phyloP scores from a whole-genome alignment of 257 asterid genomes.

The Capsicum chinense region DNA sequence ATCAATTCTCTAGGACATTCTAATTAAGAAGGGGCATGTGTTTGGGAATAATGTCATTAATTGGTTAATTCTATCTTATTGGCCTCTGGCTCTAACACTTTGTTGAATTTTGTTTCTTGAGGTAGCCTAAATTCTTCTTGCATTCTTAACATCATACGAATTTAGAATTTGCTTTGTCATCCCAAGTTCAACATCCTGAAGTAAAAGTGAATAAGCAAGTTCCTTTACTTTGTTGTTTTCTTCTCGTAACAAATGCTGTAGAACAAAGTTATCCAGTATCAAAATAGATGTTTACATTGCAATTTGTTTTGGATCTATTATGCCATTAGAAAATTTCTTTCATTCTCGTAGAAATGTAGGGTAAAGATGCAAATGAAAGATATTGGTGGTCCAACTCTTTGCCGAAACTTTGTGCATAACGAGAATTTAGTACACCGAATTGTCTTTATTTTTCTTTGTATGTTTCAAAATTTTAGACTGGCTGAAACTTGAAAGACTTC shows the following conservation, averaged over 20 bases:
- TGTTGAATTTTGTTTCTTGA: too few species aligned
- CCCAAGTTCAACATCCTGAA: too few species aligned
- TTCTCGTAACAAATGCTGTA: not conserved
- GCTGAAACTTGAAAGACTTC: rapidly evolving
- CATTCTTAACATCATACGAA: too few species aligned
- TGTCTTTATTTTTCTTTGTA: not conserved
- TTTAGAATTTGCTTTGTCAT: too few species aligned
- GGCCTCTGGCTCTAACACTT: too few species aligned
- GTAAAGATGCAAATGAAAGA: not conserved
- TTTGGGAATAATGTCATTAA: too few species aligned
- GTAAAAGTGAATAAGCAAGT: too few species aligned
- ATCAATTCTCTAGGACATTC: too few species aligned
- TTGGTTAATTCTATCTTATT: too few species aligned
- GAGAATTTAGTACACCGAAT: not conserved
- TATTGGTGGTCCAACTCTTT: not conserved
- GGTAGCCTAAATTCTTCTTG: too few species aligned
- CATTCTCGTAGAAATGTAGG: not conserved
- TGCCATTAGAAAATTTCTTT: not conserved
- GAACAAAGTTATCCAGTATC: not conserved
- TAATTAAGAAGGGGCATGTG: too few species aligned
- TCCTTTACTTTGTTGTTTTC: not conserved
- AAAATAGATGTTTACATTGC: not conserved
- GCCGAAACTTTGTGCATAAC: not conserved
- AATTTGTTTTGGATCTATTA: not conserved
- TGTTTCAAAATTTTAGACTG: not conserved